Evolutionary conservation across 495 filamentous ascomycete species (phyloP), one percentile per base, ranked within the genome.

Genomic region (Penicillium robsamsonii): DNA sequence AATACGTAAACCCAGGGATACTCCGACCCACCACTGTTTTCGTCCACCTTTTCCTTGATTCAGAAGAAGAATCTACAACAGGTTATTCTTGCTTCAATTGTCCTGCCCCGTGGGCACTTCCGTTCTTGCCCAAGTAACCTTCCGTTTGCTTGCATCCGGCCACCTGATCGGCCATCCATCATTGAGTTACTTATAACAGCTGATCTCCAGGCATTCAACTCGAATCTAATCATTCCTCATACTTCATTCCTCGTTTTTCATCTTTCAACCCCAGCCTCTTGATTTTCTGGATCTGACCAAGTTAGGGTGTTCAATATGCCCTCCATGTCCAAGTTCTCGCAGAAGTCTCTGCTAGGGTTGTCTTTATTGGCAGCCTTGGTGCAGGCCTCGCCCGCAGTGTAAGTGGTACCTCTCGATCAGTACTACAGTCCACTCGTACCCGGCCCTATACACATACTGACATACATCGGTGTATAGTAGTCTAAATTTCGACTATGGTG

Each of bases 401-500:
- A 57, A 71, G 69, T 71, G 18, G 5, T 25, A 27, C 44, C 42
- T 57, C 37, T 12, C 20, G 31, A 13, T 37, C 42, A 13, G 25
- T 1, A 46, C 15, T 47, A 12, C n/a, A 29, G n/a, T 7, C 15
- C 49, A 47, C 53, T 15, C 22, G 9, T 6, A 37, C 33, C 33
- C 13, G 15, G 33, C 15, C 22, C 5, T n/a, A 8, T 7, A 22
- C 30, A 5, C 5, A 50, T n/a, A 48, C 60, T 63, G 22, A 64
- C 45, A 18, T n/a, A 38, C 22, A 43, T 27, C 20, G 7, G 1
- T 33, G 15, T 44, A 24, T 50, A 80, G 78, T 45, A 66, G 53
- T 31, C 59, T 76, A 13, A 64, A 67, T 15, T 79, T 80, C 56
- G 60, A 78, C 44, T 84, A 79, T 63, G 69, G 71, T 49, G 54